These are phyloP conservation scores for Lobulomyces angularis DNA, from an alignment of 192 early-diverging fungal genomes.

Conservation along the genomic window DNA sequence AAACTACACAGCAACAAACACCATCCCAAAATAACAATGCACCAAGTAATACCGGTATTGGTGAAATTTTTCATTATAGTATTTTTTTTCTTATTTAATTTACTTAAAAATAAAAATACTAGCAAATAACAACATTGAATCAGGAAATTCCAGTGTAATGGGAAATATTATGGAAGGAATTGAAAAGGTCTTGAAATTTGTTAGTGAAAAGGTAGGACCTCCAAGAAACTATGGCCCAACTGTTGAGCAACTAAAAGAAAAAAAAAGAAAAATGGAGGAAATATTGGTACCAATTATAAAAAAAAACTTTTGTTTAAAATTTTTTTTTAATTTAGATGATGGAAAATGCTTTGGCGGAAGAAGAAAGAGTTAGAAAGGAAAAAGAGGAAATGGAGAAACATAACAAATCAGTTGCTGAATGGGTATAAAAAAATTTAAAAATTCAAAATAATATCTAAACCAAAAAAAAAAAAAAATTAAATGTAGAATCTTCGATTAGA, in stretches of 20 bases:
- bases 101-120: no score
- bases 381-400: conserved; percentile 43
- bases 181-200: conserved; percentile 21
- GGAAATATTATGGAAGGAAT: conserved; percentile 5
- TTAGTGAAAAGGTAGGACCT: no score
- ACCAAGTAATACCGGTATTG: no score
- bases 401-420: conserved; percentile 40
- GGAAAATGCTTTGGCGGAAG: conserved; percentile 27
- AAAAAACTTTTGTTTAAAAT: not conserved
- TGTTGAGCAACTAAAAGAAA: conserved; percentile 37
- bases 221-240: conserved; percentile 52
- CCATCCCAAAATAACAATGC: no score
- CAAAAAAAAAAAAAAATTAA: not conserved
- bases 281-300: conserved; percentile 11
- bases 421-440: conserved; percentile 19
- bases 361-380: conserved; percentile 31
- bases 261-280: conserved; percentile 28
- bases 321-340: conserved; percentile 12
- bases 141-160: not conserved
- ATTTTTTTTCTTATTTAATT: no score
- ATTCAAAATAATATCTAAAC: no score
- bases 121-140: not conserved
- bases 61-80: no score
- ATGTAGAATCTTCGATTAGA: conserved; percentile 35
- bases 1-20: no score